Conservation (phyloP, 768 basidiomycete genomes). For the Podaxis sp. region DNA sequence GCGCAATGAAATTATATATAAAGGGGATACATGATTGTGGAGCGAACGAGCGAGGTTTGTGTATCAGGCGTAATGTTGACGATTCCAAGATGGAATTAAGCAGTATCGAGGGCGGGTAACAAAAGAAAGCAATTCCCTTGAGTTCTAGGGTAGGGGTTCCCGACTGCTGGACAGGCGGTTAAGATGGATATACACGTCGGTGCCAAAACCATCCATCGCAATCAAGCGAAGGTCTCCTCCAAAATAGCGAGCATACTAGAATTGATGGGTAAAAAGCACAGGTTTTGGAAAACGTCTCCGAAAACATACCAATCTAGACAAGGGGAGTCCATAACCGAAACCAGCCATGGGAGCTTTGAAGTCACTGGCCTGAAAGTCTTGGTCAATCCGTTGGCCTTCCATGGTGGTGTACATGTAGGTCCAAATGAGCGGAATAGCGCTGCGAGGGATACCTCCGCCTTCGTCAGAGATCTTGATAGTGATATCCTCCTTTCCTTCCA, state of each 20-base stretch:
- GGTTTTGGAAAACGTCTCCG: constrained; percentile 3
- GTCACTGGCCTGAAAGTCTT: constrained; percentile 81
- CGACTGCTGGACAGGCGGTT: constrained; percentile 82
- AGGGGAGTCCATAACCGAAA: constrained; percentile 90
- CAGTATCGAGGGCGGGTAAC: neutral
- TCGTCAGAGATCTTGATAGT: constrained; percentile 99
- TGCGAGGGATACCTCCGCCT: constrained; percentile 89
- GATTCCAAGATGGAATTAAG: neutral
- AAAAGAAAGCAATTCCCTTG: neutral
- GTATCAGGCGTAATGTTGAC: neutral
- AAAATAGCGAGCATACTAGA: constrained; percentile 90
- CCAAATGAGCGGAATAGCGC: constrained; percentile 94
- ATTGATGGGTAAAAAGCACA: neutral
- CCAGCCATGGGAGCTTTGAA: constrained; percentile 99
- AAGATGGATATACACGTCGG: constrained; percentile 91
- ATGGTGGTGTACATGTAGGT: constrained; percentile 97
- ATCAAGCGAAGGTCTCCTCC: constrained; percentile 92
- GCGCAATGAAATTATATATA: too few relatives aligned
- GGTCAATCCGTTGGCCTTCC: constrained; percentile 69
- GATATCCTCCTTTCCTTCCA: constrained; percentile 97
- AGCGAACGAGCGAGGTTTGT: neutral
- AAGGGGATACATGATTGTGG: neutral
- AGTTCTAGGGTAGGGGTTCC: constrained; percentile 64
- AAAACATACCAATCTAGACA: constrained; percentile 79
- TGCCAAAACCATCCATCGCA: constrained; percentile 98